Evolutionary conservation across 352 stramenopile species (phyloP).

Genomic region (Thraustochytrium striatum): DNA sequence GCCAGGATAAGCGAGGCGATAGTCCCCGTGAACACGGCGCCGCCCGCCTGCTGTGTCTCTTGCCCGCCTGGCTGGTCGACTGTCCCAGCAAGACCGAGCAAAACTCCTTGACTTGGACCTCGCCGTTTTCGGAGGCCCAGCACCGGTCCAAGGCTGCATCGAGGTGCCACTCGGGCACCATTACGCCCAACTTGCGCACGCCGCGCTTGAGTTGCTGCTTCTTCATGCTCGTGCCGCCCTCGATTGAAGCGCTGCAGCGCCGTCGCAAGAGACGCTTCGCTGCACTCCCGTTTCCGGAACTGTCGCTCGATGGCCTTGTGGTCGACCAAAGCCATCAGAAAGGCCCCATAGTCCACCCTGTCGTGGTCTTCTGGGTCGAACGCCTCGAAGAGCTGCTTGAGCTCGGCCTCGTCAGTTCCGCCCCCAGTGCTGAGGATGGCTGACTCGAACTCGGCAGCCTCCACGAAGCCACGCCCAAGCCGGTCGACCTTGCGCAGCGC

Average conservation of each 20-base stretch:
- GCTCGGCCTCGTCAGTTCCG: constrained; percentile 6
- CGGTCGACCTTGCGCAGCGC: neutral
- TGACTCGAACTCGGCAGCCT: neutral
- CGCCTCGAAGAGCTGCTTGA: neutral
- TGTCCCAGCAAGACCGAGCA: neutral
- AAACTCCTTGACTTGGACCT: neutral
- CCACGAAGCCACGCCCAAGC: neutral
- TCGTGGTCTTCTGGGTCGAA: neutral
- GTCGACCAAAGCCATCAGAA: constrained; percentile 27
- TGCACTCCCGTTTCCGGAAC: neutral
- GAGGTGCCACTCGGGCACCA: constrained; percentile 17
- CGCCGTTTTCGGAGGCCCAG: neutral
- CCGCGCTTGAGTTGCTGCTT: neutral
- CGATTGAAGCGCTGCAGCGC: constrained; percentile 5
- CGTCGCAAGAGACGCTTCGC: neutral
- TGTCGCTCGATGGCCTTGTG: neutral
- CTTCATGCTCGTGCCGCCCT: neutral
- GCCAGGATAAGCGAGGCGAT: neutral
- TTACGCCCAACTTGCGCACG: neutral
- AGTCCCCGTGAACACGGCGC: neutral
- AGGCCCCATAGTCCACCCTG: constrained; percentile 1
- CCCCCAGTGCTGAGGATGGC: neutral
- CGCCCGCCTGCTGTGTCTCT: neutral
- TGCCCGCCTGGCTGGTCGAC: neutral
- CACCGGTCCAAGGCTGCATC: constrained; percentile 6